Percentiles rank a stretch among this genome's conserved stretches.
These are phyloP conservation scores for Piloderma croceum DNA, from an alignment of 768 basidiomycete species.

Conservation along the genomic window DNA sequence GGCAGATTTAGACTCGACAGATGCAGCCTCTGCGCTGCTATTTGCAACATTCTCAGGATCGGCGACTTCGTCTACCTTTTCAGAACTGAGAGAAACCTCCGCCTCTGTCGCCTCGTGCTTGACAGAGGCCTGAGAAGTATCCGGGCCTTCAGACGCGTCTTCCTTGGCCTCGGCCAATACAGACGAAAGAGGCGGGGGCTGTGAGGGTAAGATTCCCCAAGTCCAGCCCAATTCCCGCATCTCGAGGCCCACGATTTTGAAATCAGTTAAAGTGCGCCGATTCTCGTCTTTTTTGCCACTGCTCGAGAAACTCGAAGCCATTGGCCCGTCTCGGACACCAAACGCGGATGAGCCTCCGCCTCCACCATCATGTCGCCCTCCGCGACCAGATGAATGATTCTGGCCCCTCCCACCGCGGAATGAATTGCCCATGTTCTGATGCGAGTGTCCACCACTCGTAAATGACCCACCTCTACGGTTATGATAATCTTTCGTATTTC, in stretches of 20 bases:
- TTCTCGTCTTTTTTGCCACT: slow-evolving; percentile 82
- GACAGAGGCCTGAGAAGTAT: slow-evolving; percentile 28
- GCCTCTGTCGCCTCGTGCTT: slow-evolving; percentile 26
- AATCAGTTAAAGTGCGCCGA: slow-evolving; percentile 91
- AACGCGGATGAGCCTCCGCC: slow-evolving; percentile 21
- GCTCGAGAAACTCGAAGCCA: slow-evolving; percentile 38
- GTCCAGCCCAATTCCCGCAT: slow-evolving; percentile 80
- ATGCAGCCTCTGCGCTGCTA: slow-evolving; percentile 17
- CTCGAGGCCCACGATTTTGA: slow-evolving; percentile 90
- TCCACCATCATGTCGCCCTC: slow-evolving; percentile 34
- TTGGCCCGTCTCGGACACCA: slow-evolving; percentile 45
- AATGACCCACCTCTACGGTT: slow-evolving; percentile 65
- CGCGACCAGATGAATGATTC: slow-evolving; percentile 38
- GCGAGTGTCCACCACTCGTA: slow-evolving; percentile 36
- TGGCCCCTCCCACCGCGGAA: slow-evolving; percentile 50
- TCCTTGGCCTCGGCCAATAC: slow-evolving; percentile 35
- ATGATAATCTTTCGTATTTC: slow-evolving; percentile 55
- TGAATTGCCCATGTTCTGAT: slow-evolving; percentile 26
- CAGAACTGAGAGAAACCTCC: slow-evolving; percentile 15
- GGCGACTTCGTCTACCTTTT: slow-evolving; percentile 24
- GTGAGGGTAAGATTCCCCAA: slow-evolving; percentile 73
- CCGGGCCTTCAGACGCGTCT: slow-evolving; percentile 19
- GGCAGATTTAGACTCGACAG: slow-evolving; percentile 27
- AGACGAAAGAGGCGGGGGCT: slow-evolving; percentile 16
- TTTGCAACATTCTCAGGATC: slow-evolving; percentile 20